Evolutionary conservation across 306 rosid species (phyloP).

Genomic region (Castanea crenata): DNA sequence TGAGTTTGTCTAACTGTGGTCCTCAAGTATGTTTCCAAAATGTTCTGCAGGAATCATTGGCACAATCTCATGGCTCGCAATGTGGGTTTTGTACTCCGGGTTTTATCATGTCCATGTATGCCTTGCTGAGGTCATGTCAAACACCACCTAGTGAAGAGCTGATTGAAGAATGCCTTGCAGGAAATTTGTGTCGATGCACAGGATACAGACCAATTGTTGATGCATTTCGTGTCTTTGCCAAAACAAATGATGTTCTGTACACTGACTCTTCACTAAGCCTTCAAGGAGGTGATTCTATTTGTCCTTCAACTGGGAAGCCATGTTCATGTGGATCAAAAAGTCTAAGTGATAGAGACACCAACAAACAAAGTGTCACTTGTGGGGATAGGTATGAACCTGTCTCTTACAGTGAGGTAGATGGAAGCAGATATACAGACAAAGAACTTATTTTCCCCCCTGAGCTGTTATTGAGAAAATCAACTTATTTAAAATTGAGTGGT

Average conservation of each 20-base stretch:
- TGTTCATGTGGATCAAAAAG: slow-evolving; percentile 68
- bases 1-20: neutral
- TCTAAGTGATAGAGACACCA: slow-evolving; percentile 31
- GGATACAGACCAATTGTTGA: slow-evolving; percentile 96
- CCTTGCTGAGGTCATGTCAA: slow-evolving; percentile 77
- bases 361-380: slow-evolving; percentile 24
- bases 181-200: slow-evolving; percentile 95
- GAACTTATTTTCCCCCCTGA: slow-evolving; percentile 95
- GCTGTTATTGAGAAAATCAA: slow-evolving; percentile 54
- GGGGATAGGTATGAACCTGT: slow-evolving; percentile 41
- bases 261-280: slow-evolving; percentile 50
- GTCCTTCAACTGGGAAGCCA: slow-evolving; percentile 93
- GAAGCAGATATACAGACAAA: slow-evolving; percentile 71
- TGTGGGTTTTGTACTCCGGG: slow-evolving; percentile 99
- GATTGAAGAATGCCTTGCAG: slow-evolving; percentile 91
- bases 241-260: slow-evolving; percentile 58
- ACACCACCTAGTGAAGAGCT: slow-evolving; percentile 74
- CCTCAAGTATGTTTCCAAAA: neutral
- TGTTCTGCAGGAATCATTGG: slow-evolving; percentile 75
- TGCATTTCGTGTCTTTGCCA: slow-evolving; percentile 89
- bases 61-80: slow-evolving; percentile 83
- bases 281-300: slow-evolving; percentile 51
- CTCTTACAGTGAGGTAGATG: slow-evolving; percentile 74
- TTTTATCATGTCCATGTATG: slow-evolving; percentile 87
- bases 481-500: slow-evolving; percentile 61